A percentile compares a stretch with the other conserved stretches of the same genome.
Evolutionary conservation across 225 moss, liverwort and hornwort genomes (phyloP).

Genomic region (Marchantia paleacea): DNA sequence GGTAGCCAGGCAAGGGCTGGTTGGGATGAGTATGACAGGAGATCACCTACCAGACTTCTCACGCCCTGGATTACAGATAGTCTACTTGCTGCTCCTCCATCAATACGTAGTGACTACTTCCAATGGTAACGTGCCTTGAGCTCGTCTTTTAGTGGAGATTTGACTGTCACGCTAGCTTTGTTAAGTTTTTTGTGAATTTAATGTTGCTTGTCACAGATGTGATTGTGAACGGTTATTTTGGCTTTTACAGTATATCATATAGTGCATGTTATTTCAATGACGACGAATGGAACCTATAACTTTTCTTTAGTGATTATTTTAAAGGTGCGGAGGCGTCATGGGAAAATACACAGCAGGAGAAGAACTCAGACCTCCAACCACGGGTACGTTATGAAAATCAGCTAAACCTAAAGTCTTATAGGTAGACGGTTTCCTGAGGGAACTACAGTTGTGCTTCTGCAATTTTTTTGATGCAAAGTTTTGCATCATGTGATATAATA

Average conservation of each 20-base stretch:
- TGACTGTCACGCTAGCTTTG: too few relatives aligned
- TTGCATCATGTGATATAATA: too few relatives aligned
- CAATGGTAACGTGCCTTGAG: slow-evolving; percentile 29
- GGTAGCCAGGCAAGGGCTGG: slow-evolving; percentile 19
- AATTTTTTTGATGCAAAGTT: too few relatives aligned
- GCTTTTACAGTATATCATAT: neutral
- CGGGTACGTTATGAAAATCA: slow-evolving; percentile 22
- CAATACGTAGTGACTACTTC: slow-evolving; percentile 50
- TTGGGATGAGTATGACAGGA: slow-evolving; percentile 22
- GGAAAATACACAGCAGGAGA: slow-evolving; percentile 43
- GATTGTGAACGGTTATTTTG: neutral
- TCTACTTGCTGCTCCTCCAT: slow-evolving; percentile 47
- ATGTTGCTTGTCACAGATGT: neutral
- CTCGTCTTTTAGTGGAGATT: neutral
- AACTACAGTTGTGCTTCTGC: too few relatives aligned
- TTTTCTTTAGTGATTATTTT: neutral
- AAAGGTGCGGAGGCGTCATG: slow-evolving; percentile 52
- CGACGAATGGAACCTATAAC: neutral
- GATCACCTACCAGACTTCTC: slow-evolving; percentile 38
- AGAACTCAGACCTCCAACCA: slow-evolving; percentile 48
- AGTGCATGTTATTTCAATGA: neutral
- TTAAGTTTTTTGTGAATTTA: neutral
- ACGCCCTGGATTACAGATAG: slow-evolving; percentile 56
- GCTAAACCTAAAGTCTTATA: too few relatives aligned
- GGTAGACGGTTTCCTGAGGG: too few relatives aligned